Base-by-base conservation (phyloP, 371 early-diverging fungal genomes). In the Apophysomyces variabilis region DNA sequence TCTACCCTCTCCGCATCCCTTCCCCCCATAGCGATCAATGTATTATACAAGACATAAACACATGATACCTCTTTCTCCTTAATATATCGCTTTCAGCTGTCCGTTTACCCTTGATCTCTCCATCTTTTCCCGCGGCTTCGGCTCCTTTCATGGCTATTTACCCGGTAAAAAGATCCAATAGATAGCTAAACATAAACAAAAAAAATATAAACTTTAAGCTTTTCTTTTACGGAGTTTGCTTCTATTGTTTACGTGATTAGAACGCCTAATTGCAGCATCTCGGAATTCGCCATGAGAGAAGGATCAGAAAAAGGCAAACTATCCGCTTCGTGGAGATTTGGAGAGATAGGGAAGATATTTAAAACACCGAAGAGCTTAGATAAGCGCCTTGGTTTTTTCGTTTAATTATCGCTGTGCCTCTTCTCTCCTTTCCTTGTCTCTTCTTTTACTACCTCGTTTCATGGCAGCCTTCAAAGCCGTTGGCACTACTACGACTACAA, bases 281-380 rank as follows among this genome's bases (percentile, higher is more conserved):
- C 32, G 32, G 54, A 26, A 50, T 50, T 9, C 16, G n/a, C 54
- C 54, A 50, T 50, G 54, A 26, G 54, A 21, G 21, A 50, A 6
- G 18, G 5, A 26, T 50, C 16, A 21, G 21, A 50, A 50, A 50
- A 50, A 50, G 54, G 54, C 54, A 50, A 50, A 26, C 16, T 7
- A 50, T 50, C 54, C 54, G 54, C 54, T 11, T n/a, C 21, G 54
- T 16, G 32, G 32, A 26, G 54, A 50, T 50, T 21, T 50, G 54
- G 18, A 18, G 1, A 21, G 54, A 50, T 50, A 50, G 54, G 54
- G 21, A 50, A n/a, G 32, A n/a, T 18, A 50, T 21, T 50, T 50
- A 9, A 50, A 50, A 8, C 54, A 50, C 54, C 54, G 54, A 26
- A 26, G 32, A 26, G 32, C 32, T 26, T 26, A 26, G 32, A 26